Base-by-base conservation (phyloP, 2,329 filamentous ascomycete species). In the Cyphellophora attinorum region DNA sequence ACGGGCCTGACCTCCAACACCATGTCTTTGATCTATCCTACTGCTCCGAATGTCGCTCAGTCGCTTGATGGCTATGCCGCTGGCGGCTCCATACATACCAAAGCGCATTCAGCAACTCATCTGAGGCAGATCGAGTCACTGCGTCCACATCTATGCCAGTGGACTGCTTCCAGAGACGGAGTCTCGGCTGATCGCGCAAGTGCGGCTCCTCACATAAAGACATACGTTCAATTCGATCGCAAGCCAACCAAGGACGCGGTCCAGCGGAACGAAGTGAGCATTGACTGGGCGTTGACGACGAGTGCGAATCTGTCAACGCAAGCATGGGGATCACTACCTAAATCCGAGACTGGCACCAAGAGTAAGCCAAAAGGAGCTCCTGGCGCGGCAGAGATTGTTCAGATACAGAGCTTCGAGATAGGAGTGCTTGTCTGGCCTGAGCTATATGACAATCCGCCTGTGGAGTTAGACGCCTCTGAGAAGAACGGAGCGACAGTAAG, bases 261-360 rank as follows among this genome's bases (percentile, higher is more conserved):
- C 11, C 28, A 25, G 6, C 42, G 49, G 2, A 57, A 59, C 0
- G 17, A 19, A 13, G 5, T 31, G 15, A 12, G 13, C 8, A 77
- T 93, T 25, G 82, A 91, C 51, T 94, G 86, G 88, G 85, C 83
- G 2, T 66, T 94, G 44, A 55, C 93, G 2, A 93, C 85, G 0
- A 91, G 83, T n/a, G 85, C 86, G n/a, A 94, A 93, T 47, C 56
- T 94, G 2, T 91, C 83, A 2, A 89, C 79, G 41, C 85, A 93
- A 57, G 86, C 86, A 0, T 94, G 86, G 88, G 86, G 86, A 2
- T 76, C 81, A 23, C 65, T 71, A 3, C 18, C 39, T 16, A 56
- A 54, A 1, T 74, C 70, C 41, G 55, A 63, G 3, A 62, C 66
- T 0, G 74, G 31, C 12, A 21, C 13, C 13, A 38, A 38, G 18